phyloP scores from a whole-genome alignment of 2,329 filamentous ascomycete genomes.

The Emydomyces testavorans region DNA sequence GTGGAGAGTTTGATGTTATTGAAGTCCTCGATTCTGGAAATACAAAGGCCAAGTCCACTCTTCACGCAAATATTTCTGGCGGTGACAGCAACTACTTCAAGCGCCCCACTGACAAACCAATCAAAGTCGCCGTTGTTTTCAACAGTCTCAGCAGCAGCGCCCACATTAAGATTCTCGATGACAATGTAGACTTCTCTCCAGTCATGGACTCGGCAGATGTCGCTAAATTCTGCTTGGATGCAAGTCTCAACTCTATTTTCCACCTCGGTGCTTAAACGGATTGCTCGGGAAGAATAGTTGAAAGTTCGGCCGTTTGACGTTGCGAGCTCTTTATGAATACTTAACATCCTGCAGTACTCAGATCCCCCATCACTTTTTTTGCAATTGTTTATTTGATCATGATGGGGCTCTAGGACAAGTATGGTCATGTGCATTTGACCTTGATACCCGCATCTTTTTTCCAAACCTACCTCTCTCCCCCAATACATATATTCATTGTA shows the following conservation, averaged over 20 bases:
- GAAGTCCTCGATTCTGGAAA: slow-evolving; percentile 58
- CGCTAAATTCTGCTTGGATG: slow-evolving; percentile 10
- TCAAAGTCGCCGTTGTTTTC: slow-evolving; percentile 57
- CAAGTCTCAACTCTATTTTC: slow-evolving; percentile 14
- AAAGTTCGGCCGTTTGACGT: not conserved
- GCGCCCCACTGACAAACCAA: slow-evolving; percentile 47
- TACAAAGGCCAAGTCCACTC: slow-evolving; percentile 55
- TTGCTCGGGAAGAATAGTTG: not conserved
- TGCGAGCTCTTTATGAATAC: not conserved
- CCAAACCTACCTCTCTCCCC: not conserved
- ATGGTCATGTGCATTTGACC: not conserved
- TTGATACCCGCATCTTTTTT: not conserved
- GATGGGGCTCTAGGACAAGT: not conserved
- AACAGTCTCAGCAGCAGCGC: slow-evolving; percentile 41
- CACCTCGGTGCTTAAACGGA: not conserved
- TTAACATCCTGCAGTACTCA: no score
- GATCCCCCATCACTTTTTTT: no score
- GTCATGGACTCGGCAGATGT: slow-evolving; percentile 12
- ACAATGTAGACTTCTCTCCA: slow-evolving; percentile 20
- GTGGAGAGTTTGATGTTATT: slow-evolving; percentile 65
- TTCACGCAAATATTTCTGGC: slow-evolving; percentile 48
- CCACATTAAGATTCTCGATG: slow-evolving; percentile 45
- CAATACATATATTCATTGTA: not conserved
- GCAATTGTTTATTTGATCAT: no score
- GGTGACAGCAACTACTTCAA: slow-evolving; percentile 62